Conservation (phyloP, 306 rosid genomes). For the Canavalia ensiformis region DNA sequence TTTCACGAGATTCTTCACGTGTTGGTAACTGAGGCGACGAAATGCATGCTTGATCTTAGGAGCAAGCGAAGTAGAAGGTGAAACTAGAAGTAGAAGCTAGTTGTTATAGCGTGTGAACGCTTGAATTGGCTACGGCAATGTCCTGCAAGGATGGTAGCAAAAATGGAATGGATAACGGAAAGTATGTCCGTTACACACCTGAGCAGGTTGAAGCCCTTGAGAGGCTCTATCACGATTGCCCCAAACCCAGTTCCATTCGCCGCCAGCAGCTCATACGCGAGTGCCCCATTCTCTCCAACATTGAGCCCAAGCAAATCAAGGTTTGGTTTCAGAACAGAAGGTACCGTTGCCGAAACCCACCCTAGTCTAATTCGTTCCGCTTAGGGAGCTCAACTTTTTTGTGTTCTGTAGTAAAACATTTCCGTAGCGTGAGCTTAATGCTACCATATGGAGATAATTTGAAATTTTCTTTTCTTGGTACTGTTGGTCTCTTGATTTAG, state of each 20-base stretch:
- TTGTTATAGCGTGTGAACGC: neutral
- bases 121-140: slow-evolving; percentile 59
- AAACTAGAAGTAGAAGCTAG: neutral
- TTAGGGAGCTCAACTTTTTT: neutral
- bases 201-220: slow-evolving; percentile 99
- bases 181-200: slow-evolving; percentile 97
- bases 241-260: slow-evolving; percentile 97
- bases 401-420: neutral
- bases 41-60: too few relatives aligned
- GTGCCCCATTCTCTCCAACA: slow-evolving; percentile 91
- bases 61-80: neutral
- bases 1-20: too few relatives aligned
- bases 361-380: too few relatives aligned
- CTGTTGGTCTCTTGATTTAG: neutral
- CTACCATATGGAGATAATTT: neutral
- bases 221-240: slow-evolving; percentile 97
- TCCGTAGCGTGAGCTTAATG: neutral
- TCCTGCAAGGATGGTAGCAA: slow-evolving; percentile 99
- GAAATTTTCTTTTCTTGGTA: too few relatives aligned
- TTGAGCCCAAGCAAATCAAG: slow-evolving; percentile 97
- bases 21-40: too few relatives aligned
- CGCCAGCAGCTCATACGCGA: slow-evolving; percentile 96
- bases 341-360: slow-evolving; percentile 37
- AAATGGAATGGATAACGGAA: slow-evolving; percentile 76
- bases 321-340: slow-evolving; percentile 98